A percentile compares a stretch with the other conserved stretches of the same genome.
These are phyloP conservation scores for Epichloe hybrida DNA, from an alignment of 2,329 filamentous ascomycete species.

Conservation along the genomic window DNA sequence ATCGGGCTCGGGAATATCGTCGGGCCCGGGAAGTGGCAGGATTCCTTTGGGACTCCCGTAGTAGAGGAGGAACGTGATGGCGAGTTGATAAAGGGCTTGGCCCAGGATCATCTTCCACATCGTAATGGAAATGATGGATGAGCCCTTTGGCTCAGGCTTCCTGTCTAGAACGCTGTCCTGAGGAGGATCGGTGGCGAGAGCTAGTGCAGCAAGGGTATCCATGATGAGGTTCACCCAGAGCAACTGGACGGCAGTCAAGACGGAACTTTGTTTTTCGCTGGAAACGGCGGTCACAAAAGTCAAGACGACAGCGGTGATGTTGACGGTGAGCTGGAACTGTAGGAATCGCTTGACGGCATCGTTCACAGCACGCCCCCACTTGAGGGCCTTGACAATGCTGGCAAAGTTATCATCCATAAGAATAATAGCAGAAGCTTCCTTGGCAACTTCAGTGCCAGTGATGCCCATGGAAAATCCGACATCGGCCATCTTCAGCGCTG, in stretches of 20 bases:
- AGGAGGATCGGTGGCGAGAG: constrained; percentile 81
- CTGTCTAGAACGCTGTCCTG: constrained; percentile 67
- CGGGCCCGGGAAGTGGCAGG: constrained; percentile 30
- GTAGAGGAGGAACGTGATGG: constrained; percentile 66
- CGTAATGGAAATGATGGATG: constrained; percentile 61
- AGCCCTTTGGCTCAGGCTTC: constrained; percentile 47
- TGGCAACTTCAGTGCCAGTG: constrained; percentile 69
- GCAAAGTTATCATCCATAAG: constrained; percentile 81
- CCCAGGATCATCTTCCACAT: constrained; percentile 99
- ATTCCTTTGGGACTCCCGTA: constrained; percentile 45
- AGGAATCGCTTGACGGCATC: constrained; percentile 67
- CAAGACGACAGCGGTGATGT: constrained; percentile 76
- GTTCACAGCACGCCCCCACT: constrained; percentile 68
- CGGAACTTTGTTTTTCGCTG: constrained; percentile 53
- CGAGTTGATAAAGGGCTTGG: constrained; percentile 79
- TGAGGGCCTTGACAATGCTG: constrained; percentile 72
- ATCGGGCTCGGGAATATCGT: constrained; percentile 23
- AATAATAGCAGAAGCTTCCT: constrained; percentile 75
- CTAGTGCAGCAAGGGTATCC: constrained; percentile 86
- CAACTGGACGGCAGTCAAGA: constrained; percentile 78
- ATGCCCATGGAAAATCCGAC: constrained; percentile 82
- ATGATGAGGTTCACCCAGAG: constrained; percentile 97
- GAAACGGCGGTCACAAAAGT: constrained; percentile 81
- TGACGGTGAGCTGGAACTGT: constrained; percentile 72
- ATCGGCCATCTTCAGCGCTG: constrained; percentile 67